Evolutionary conservation across 768 basidiomycete genomes (phyloP).

Genomic region (Aureoboletus auriporus): DNA sequence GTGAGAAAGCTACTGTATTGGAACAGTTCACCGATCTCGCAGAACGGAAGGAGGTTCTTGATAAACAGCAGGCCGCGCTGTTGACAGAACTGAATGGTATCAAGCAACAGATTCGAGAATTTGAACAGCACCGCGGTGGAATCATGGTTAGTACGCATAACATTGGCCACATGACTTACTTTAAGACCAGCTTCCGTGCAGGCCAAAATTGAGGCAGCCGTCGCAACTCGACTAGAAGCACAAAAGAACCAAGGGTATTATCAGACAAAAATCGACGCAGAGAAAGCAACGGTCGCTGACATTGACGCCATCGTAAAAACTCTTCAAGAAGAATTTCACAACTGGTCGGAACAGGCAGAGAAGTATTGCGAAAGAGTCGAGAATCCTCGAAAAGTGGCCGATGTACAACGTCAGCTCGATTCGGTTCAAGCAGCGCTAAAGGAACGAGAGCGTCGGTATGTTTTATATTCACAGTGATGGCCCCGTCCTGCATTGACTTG

Average conservation of each 20-base stretch:
- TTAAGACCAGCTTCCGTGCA: constrained; percentile 22
- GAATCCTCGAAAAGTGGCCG: constrained; percentile 54
- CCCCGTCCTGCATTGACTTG: not conserved
- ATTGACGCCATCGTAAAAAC: constrained; percentile 45
- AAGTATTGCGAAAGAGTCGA: constrained; percentile 56
- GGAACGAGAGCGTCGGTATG: constrained; percentile 61
- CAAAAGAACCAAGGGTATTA: constrained; percentile 49
- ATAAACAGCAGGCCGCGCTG: constrained; percentile 41
- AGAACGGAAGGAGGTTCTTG: constrained; percentile 43
- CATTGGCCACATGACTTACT: not conserved
- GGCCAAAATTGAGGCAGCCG: constrained; percentile 49
- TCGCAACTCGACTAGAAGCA: constrained; percentile 44
- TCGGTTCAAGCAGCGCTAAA: constrained; percentile 61
- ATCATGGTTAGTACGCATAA: constrained; percentile 39
- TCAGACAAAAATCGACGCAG: constrained; percentile 47
- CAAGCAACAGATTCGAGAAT: constrained; percentile 48
- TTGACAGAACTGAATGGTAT: constrained; percentile 43
- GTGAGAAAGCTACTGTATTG: constrained; percentile 44
- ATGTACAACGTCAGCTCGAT: constrained; percentile 57
- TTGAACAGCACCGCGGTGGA: constrained; percentile 39
- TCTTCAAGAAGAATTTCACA: constrained; percentile 60
- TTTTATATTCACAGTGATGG: not conserved
- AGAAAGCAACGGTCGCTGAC: constrained; percentile 41
- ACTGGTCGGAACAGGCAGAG: constrained; percentile 62
- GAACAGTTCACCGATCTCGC: constrained; percentile 48